Base-by-base conservation (phyloP, 2,329 filamentous ascomycete genomes). In the Claviceps paspali region DNA sequence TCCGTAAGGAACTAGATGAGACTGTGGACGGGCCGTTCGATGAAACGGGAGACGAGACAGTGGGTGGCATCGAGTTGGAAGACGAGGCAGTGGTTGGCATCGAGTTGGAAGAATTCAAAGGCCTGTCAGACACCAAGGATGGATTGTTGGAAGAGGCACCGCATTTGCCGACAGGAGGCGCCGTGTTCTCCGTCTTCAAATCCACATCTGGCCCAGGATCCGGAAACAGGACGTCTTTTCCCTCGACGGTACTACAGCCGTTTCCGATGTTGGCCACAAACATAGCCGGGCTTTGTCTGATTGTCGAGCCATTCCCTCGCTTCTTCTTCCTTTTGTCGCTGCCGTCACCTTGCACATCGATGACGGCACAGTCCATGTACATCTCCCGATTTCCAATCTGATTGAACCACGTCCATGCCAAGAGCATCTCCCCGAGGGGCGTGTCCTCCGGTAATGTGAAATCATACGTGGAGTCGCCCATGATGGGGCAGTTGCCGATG, bases 301-400 rank as follows among this genome's bases (percentile, higher is more conserved):
- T 71, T 5, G 42, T 15, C 8, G n/a, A 26, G 3, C 22, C 40
- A 33, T 51, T 47, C 23, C 35, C 42, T 7, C 41, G 28, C 11
- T 27, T 56, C 51, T 59, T 57, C 33, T 31, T 28, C 14, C 17
- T 17, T n/a, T 14, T 14, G 14, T 38, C 41, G 38, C 19, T 46
- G 33, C 55, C 54, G 35, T 56, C 54, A 24, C 41, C 38, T 38
- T 54, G 58, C 29, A 78, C 68, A 12, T 62, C 63, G 18, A 79
- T 64, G 5, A 67, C 64, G 0, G 74, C 75, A 45, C 76, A 81
- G 53, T 79, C 76, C 72, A 78, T 78, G 59, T 81, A 82, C 67
- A 79, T 76, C 50, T 80, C 76, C 14, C 76, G 63, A 48, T 77
- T 78, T 1, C 76, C 75, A 17, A 73, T 46, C 41, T 66, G 64